These are phyloP conservation scores for Fraxinus anomala DNA, from an alignment of 257 asterid species.

Conservation along the genomic window DNA sequence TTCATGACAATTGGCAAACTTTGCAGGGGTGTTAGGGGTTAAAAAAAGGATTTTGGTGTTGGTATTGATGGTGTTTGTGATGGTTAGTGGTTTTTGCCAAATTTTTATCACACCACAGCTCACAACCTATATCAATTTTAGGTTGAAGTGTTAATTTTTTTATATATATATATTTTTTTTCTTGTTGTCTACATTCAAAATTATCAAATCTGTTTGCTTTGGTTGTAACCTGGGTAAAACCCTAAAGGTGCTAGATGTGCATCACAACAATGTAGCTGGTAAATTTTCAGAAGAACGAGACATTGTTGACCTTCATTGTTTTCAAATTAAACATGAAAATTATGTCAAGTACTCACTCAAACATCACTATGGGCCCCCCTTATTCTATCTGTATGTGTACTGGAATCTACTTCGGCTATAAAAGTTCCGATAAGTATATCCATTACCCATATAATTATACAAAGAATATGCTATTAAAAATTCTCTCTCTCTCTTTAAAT, in stretches of 20 bases:
- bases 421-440: too few species aligned
- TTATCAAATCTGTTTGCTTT: not conserved
- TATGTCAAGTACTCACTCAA: not conserved
- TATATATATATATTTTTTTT: too few species aligned
- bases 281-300: not conserved
- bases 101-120: not conserved
- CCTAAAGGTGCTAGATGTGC: not conserved
- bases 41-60: not conserved
- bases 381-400: too few species aligned
- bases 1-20: not conserved
- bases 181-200: not conserved
- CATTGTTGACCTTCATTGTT: not conserved
- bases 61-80: not conserved
- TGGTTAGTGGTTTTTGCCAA: not conserved
- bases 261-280: not conserved
- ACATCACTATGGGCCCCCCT: too few species aligned
- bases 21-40: not conserved
- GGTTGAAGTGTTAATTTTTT: not conserved
- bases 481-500: too few species aligned
- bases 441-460: not conserved
- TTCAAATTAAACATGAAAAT: not conserved
- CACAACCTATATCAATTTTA: not conserved
- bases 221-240: not conserved
- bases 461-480: not conserved
- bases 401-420: too few species aligned